Conservation (phyloP, 176 grass and related monocot species). For the Chloris gayana region DNA sequence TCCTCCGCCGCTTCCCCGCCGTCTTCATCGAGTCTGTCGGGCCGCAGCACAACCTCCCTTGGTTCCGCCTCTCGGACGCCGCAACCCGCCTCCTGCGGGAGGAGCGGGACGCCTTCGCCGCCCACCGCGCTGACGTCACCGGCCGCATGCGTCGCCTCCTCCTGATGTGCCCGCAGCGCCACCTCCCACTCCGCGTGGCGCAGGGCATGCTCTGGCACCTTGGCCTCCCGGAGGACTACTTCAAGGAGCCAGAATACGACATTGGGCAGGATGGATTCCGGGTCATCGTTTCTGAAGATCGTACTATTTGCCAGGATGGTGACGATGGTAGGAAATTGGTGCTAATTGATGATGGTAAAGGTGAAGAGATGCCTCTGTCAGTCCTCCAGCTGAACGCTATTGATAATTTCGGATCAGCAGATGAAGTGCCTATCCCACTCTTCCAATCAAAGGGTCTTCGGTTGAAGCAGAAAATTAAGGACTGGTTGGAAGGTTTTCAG, state of each 20-base stretch:
- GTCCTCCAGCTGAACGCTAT: constrained; percentile 59
- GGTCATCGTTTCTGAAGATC: constrained; percentile 42
- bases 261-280: constrained; percentile 59
- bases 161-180: constrained; percentile 57
- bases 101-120: constrained; percentile 54
- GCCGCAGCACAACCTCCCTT: constrained; percentile 64
- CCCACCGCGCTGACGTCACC: constrained; percentile 39
- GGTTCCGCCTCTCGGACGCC: constrained; percentile 67
- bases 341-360: constrained; percentile 29
- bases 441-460: constrained; percentile 77
- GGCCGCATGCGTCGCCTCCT: constrained; percentile 61
- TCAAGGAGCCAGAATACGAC: constrained; percentile 37
- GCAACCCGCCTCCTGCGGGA: constrained; percentile 48
- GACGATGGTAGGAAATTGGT: constrained; percentile 40
- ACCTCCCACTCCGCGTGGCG: constrained; percentile 54
- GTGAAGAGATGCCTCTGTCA: constrained; percentile 48
- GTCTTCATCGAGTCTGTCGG: constrained; percentile 77
- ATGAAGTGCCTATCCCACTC: constrained; percentile 55
- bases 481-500: constrained; percentile 74
- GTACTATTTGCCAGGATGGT: not conserved
- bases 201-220: constrained; percentile 86
- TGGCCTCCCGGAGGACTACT: constrained; percentile 74
- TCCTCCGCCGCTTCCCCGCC: constrained; percentile 71
- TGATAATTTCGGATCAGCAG: constrained; percentile 23
- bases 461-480: constrained; percentile 67